Evolutionary conservation across 2,329 filamentous ascomycete genomes (phyloP).

Genomic region (Leptographium flavum): DNA sequence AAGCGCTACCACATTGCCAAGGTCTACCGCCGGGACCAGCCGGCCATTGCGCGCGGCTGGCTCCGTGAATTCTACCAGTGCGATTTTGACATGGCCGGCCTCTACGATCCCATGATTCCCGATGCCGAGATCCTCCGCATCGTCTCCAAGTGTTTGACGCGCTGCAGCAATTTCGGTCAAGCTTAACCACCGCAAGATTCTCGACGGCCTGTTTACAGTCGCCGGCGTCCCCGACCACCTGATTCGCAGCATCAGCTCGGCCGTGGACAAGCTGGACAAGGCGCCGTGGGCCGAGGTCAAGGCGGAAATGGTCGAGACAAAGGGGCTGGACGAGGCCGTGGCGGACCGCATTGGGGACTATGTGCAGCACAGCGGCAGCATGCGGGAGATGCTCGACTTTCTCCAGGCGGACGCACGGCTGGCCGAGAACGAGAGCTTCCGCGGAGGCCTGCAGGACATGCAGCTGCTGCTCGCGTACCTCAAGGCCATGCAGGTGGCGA

Average conservation of each 20-base stretch:
- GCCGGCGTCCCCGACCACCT: constrained; percentile 78
- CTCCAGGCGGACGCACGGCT: constrained; percentile 46
- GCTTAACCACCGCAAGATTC: constrained; percentile 83
- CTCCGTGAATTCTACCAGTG: constrained; percentile 96
- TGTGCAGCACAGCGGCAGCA: constrained; percentile 26
- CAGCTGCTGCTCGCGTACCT: constrained; percentile 68
- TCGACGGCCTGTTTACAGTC: constrained; percentile 87
- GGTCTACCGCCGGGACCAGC: constrained; percentile 44
- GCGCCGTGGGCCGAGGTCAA: constrained; percentile 75
- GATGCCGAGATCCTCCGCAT: constrained; percentile 82
- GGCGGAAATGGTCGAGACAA: constrained; percentile 86
- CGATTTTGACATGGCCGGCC: constrained; percentile 84
- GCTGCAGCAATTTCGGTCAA: constrained; percentile 71
- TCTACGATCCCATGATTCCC: constrained; percentile 78
- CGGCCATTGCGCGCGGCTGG: constrained; percentile 71
- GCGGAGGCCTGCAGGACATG: constrained; percentile 69
- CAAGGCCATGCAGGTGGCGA: constrained; percentile 54
- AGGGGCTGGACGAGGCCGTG: constrained; percentile 60
- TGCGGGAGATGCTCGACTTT: constrained; percentile 50
- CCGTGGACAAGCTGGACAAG: constrained; percentile 91
- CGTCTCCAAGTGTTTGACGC: constrained; percentile 60
- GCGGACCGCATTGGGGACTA: constrained; percentile 80
- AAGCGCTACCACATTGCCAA: constrained; percentile 93
- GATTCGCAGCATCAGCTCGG: constrained; percentile 75
- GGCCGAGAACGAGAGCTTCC: constrained; percentile 56